Base-by-base conservation (phyloP, 2,329 filamentous ascomycete species). In the Torrubiella hemipterigena region DNA sequence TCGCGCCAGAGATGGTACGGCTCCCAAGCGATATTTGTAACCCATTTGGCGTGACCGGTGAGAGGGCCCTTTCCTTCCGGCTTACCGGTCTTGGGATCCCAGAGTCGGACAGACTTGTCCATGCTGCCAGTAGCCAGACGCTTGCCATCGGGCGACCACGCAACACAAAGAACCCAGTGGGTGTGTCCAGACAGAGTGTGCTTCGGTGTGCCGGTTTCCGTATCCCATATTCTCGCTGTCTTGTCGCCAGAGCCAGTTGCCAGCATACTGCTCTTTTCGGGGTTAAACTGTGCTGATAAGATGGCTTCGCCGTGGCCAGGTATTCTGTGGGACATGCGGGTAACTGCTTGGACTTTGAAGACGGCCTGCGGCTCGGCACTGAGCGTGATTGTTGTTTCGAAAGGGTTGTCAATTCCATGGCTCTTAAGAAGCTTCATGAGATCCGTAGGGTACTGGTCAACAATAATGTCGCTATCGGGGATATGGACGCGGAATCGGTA, bases 301-400 rank as follows among this genome's bases (percentile, higher is more conserved):
- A 96, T 96, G 4, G 87, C 78, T 53, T 94, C 82, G 23, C 86
- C 87, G 55, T 98, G 91, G 10, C 91, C 91, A 4, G 81, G 77
- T 42, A 96, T 93, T 32, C 77, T 77, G 38, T 87, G 82, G 6
- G 87, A 81, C 60, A 91, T 89, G 54, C 91, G 73, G 29, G 87
- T 89, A 25, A 95, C 86, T 9, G 85, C 81, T 46, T 91, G 86
- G 16, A 96, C 91, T 46, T 81, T 78, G 64, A 95, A 96, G 1
- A 96, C 81, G 15, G 89, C 85, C 55, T 98, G 89, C 0, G 91
- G 89, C 47, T 77, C 72, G 26, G 73, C 73, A 22, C 66, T 67
- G 17, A 78, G 62, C 3, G 68, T 65, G 29, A 68, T 52, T 0
- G 60, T 65, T 5, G 57, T 67, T 47, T 75, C 71, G 40, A 69